These are phyloP conservation scores for Lactarius indigo DNA, from an alignment of 768 basidiomycete species.

Conservation along the genomic window DNA sequence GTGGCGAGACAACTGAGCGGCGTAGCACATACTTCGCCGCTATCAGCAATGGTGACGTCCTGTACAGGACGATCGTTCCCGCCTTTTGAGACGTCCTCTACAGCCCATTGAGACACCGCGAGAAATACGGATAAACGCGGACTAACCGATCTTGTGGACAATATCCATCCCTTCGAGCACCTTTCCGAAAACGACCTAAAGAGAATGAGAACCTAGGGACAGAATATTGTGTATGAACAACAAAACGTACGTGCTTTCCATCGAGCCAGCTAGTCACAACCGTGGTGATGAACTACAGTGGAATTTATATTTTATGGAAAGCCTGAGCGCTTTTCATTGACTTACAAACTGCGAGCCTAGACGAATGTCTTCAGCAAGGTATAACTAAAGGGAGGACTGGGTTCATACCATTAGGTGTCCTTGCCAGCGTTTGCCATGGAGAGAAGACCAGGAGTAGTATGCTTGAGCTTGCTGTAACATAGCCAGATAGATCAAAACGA, in stretches of 20 bases:
- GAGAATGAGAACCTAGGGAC: slow-evolving; percentile 24
- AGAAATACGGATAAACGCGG: background rate
- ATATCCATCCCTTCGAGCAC: slow-evolving; percentile 93
- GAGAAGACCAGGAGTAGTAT: slow-evolving; percentile 81
- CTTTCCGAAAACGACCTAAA: slow-evolving; percentile 87
- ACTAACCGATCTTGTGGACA: slow-evolving; percentile 66
- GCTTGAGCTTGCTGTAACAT: slow-evolving; percentile 80
- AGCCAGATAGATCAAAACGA: background rate
- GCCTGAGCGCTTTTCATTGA: background rate
- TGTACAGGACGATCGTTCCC: slow-evolving; percentile 66
- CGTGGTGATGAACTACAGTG: slow-evolving; percentile 84
- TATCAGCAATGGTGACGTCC: slow-evolving; percentile 77
- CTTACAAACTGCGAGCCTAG: slow-evolving; percentile 85
- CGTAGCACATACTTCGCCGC: slow-evolving; percentile 69
- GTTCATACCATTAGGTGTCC: slow-evolving; percentile 81
- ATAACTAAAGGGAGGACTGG: background rate
- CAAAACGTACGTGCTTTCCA: slow-evolving; percentile 66
- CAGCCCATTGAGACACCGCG: slow-evolving; percentile 21
- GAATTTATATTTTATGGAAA: slow-evolving; percentile 10
- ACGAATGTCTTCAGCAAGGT: slow-evolving; percentile 20
- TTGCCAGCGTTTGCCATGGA: slow-evolving; percentile 95
- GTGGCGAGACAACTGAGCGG: slow-evolving; percentile 6
- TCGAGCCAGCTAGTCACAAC: slow-evolving; percentile 86
- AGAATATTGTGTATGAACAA: slow-evolving; percentile 8
- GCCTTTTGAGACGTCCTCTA: slow-evolving; percentile 75